Conservation (phyloP, 2,329 filamentous ascomycete species). For the Hypoxylon sp. region DNA sequence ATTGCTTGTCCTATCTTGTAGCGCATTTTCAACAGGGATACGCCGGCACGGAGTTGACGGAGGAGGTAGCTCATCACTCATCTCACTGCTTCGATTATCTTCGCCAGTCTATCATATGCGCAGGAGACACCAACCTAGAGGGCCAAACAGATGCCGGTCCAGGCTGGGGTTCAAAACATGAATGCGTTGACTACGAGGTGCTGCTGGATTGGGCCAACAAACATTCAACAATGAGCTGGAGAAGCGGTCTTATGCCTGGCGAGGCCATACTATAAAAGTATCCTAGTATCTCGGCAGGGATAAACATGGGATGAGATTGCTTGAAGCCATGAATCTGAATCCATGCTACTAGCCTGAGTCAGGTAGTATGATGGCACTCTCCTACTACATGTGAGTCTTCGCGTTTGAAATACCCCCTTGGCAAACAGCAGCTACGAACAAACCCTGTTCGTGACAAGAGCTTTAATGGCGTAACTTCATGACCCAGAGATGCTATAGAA, state of each 20-base stretch:
- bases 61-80: slow-evolving; percentile 55
- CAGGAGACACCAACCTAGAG: slow-evolving; percentile 56
- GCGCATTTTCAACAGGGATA: slow-evolving; percentile 55
- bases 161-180: slow-evolving; percentile 55
- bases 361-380: too few species aligned
- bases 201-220: slow-evolving; percentile 55
- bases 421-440: too few species aligned
- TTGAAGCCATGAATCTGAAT: too few species aligned
- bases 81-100: slow-evolving; percentile 58
- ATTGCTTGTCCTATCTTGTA: slow-evolving; percentile 56
- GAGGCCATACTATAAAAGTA: slow-evolving; percentile 44
- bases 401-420: too few species aligned
- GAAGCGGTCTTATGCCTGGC: slow-evolving; percentile 48
- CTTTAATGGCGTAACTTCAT: too few species aligned
- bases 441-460: too few species aligned
- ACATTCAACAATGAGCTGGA: slow-evolving; percentile 51
- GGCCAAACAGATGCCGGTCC: slow-evolving; percentile 55
- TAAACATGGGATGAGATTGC: too few species aligned
- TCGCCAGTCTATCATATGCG: slow-evolving; percentile 56
- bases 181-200: slow-evolving; percentile 54
- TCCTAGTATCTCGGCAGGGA: too few species aligned
- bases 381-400: too few species aligned
- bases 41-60: slow-evolving; percentile 50
- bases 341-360: too few species aligned
- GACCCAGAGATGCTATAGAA: too few species aligned